Conservation (phyloP, 441 rosid genomes). For the Euphorbia schlechtendalii region DNA sequence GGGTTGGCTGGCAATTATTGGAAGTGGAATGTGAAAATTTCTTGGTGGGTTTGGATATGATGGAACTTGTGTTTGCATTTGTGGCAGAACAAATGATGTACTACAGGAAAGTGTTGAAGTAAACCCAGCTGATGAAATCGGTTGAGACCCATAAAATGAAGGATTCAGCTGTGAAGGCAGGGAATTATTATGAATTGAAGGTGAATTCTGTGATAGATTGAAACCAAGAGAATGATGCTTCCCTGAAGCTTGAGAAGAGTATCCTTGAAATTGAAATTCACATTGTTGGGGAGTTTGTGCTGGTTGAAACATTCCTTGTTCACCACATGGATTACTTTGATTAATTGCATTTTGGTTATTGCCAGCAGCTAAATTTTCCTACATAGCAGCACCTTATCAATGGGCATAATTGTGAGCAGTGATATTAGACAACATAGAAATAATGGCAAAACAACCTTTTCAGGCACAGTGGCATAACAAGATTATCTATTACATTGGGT, state of each 20-base stretch:
- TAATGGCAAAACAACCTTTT: too few relatives aligned
- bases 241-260: slow-evolving; percentile 30
- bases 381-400: slow-evolving; percentile 15
- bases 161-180: slow-evolving; percentile 30
- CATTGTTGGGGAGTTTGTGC: slow-evolving; percentile 37
- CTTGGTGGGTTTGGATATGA: slow-evolving; percentile 35
- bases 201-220: slow-evolving; percentile 28
- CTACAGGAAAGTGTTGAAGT: slow-evolving; percentile 33
- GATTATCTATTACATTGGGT: too few relatives aligned
- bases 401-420: neutral
- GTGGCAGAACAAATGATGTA: slow-evolving; percentile 31
- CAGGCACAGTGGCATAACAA: too few relatives aligned
- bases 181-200: slow-evolving; percentile 30
- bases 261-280: slow-evolving; percentile 42
- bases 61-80: slow-evolving; percentile 28
- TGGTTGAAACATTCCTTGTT: slow-evolving; percentile 27
- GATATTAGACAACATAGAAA: too few relatives aligned
- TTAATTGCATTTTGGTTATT: slow-evolving; percentile 29
- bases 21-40: slow-evolving; percentile 31
- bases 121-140: slow-evolving; percentile 29
- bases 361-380: slow-evolving; percentile 55
- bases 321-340: slow-evolving; percentile 25
- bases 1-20: slow-evolving; percentile 35
- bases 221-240: slow-evolving; percentile 25
- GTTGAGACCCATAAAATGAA: slow-evolving; percentile 45